Base-by-base conservation (phyloP, 2,329 filamentous ascomycete genomes). In the Colletotrichum eleusines region DNA sequence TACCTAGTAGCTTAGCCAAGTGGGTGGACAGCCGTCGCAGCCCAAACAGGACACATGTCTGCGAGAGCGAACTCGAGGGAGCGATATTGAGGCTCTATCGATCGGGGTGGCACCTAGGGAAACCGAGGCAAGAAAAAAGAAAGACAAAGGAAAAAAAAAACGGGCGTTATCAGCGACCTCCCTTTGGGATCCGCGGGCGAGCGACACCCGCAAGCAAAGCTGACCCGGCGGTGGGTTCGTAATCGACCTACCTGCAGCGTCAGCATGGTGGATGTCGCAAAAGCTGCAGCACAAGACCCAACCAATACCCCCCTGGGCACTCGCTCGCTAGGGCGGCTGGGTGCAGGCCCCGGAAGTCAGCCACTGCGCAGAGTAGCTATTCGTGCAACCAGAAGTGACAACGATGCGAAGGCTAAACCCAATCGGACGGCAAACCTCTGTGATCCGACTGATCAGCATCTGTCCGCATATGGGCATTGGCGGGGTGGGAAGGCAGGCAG, bases 241-340 rank as follows among this genome's bases (percentile, higher is more conserved):
- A 69, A 68, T 69, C 69, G 54, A 26, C 51, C 64, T 68, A 46
- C 53, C 33, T 55, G 33, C 59, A 69, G 64, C 63, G 64, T 57
- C 69, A 71, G 51, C 65, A 65, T 53, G 58, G 68, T 59, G 55
- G 55, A 71, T 59, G 64, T 71, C 69, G 64, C 69, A 55, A 67
- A 61, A 68, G 59, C 63, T 71, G 58, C 64, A 59, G 51, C 40
- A 61, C 53, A 23, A 53, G 26, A 51, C 58, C 64, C 63, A 61
- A 55, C 31, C 53, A 59, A 54, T 44, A n/a, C 16, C 20, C 8
- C 1, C 42, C 9, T 8, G n/a, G 20, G 20, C 44, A 14, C 44
- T 46, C 55, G 63, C 55, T 64, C 53, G 60, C 67, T 50, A 57
- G 42, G 51, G 50, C 63, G 51, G 53, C 64, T 68, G 58, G 64